Conservation (phyloP, 495 filamentous ascomycete species). For the Bacidia rubella region DNA sequence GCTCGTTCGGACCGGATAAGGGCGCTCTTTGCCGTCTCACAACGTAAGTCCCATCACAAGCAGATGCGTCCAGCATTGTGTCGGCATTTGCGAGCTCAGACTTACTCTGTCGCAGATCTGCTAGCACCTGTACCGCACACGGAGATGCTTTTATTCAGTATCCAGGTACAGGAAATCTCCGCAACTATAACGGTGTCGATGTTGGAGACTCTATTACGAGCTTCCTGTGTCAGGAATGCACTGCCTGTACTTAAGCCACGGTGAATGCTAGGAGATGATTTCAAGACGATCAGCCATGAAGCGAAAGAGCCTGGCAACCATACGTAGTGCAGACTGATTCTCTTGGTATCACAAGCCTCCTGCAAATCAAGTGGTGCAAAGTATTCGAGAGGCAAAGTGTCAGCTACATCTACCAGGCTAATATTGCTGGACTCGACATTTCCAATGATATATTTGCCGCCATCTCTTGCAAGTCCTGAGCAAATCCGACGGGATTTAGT, state of each 20-base stretch:
- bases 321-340: too few species aligned
- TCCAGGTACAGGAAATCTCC: not conserved
- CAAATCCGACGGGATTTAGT: too few species aligned
- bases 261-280: too few species aligned
- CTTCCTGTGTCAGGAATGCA: not conserved
- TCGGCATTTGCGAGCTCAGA: not conserved
- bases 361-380: too few species aligned
- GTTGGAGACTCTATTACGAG: not conserved
- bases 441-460: too few species aligned
- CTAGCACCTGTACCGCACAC: not conserved
- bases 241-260: not conserved
- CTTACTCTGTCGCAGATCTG: not conserved
- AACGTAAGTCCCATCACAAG: not conserved
- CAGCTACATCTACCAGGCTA: too few species aligned
- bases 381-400: too few species aligned
- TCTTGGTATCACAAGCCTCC: too few species aligned
- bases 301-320: too few species aligned
- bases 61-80: not conserved
- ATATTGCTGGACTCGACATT: too few species aligned
- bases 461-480: too few species aligned
- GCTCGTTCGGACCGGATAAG: conserved; percentile 1
- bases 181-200: not conserved
- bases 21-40: not conserved
- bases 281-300: too few species aligned
- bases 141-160: not conserved